Evolutionary conservation across 805 yeast genomes (phyloP), one percentile per base, ranked within the genome.

Genomic region (Wickerhamia fluorescens): DNA sequence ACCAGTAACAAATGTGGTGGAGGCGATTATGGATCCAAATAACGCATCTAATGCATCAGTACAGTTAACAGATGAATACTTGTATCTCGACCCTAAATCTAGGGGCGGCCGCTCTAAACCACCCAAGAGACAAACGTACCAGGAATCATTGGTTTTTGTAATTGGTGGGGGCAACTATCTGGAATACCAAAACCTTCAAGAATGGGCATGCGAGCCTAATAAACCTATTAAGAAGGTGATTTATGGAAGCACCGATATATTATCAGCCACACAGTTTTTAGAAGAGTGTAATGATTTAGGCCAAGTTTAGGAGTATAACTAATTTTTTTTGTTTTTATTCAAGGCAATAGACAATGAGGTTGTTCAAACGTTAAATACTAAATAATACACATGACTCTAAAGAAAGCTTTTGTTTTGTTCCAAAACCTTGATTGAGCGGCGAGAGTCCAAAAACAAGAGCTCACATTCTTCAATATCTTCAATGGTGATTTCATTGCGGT

Each of bases 81-180:
- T 89, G 33, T 89, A 78, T 51, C 82, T 85, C 47, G 96, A 92
- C 53, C 96, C 98, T 16, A 78, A 75, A 43, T 78, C 85, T 3
- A 72, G 97, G 40, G 97, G 97, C 4, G 80, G 94, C 5, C 88
- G 81, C 44, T 77, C 95, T 3, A 77, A 81, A 44, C 89, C 88
- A 20, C 96, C 96, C 21, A 81, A 76, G 53, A 75, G 95, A 48
- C 83, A 79, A 41, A 63, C 78, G 7, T 86, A 84, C 53, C 76
- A 75, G 35, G 92, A 86, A 41, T 75, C 94, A 2, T 61, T 85
- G 28, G 95, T 92, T 13, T 92, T 92, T 53, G 85, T 88, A 29
- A 88, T 92, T 32, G 99, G 98, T 15, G 98, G 98, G 20, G 97
- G 97, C 27, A 88, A 85, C 55, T 92, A 87, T 51, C 61, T 84